A percentile compares a stretch with the other conserved stretches of the same genome.
Conservation (phyloP, 495 filamentous ascomycete genomes). For the Endocarpon pusillum region DNA sequence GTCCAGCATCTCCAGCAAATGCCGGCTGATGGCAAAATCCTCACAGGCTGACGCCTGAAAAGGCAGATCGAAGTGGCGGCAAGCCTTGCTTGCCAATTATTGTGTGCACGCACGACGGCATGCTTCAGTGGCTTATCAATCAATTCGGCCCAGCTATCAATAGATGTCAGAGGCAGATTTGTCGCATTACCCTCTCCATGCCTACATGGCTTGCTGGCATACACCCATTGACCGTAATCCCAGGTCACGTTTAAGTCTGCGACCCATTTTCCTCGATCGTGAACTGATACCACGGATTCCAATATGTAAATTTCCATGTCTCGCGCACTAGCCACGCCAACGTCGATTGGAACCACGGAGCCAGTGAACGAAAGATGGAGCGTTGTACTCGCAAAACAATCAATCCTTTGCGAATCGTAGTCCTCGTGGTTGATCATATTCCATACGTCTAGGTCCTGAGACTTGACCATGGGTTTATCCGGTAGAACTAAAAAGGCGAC, state of each 20-base stretch:
- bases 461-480: slow-evolving; percentile 2
- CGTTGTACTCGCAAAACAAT: slow-evolving; percentile 7
- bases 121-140: slow-evolving; percentile 5
- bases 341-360: slow-evolving; percentile 1
- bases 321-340: background rate
- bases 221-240: slow-evolving; percentile 4
- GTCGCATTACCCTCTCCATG: background rate
- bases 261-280: slow-evolving; percentile 7
- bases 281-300: slow-evolving; percentile 7
- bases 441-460: slow-evolving; percentile 7
- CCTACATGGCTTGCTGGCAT: background rate
- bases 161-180: slow-evolving; percentile 3
- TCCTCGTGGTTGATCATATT: slow-evolving; percentile 3
- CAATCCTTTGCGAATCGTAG: slow-evolving; percentile 7
- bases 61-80: slow-evolving; percentile 5
- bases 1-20: background rate
- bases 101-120: slow-evolving; percentile 7
- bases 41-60: background rate
- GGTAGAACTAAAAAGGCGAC: slow-evolving; percentile 9
- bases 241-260: slow-evolving; percentile 5
- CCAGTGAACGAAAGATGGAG: slow-evolving; percentile 9
- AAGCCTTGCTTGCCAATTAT: slow-evolving; percentile 13
- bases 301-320: slow-evolving; percentile 5
- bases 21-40: background rate
- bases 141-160: slow-evolving; percentile 13